Conservation (phyloP, 192 early-diverging fungal species). For the Rhizophagus prolifer region DNA sequence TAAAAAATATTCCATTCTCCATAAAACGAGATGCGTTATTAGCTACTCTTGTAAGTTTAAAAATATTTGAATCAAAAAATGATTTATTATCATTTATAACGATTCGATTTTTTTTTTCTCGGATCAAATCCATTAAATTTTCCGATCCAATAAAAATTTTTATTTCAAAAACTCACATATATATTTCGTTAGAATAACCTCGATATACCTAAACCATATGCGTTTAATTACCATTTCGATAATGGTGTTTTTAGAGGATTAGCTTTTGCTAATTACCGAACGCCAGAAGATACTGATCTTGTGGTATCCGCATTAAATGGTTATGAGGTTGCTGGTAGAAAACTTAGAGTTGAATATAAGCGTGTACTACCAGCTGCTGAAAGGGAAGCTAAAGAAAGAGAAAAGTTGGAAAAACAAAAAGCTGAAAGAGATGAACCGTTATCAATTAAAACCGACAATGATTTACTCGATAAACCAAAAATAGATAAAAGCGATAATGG, state of each 20-base stretch:
- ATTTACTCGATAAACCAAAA: slow-evolving; percentile 19
- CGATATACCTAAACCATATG: slow-evolving; percentile 72
- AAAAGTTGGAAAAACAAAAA: slow-evolving; percentile 42
- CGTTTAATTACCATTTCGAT: slow-evolving; percentile 85
- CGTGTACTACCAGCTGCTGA: slow-evolving; percentile 65
- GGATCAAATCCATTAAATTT: slow-evolving; percentile 1
- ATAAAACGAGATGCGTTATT: slow-evolving; percentile 76
- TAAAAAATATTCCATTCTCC: slow-evolving; percentile 82
- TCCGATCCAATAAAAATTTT: slow-evolving; percentile 8
- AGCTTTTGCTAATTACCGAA: slow-evolving; percentile 80
- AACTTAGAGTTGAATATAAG: slow-evolving; percentile 80
- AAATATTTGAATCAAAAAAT: background rate
- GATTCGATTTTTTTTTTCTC: background rate
- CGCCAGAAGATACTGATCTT: slow-evolving; percentile 70
- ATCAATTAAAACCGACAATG: background rate
- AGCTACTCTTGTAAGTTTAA: slow-evolving; percentile 55
- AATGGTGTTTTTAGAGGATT: slow-evolving; percentile 77
- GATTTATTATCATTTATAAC: background rate
- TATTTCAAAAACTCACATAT: background rate
- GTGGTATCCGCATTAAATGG: slow-evolving; percentile 71
- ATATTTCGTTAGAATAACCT: slow-evolving; percentile 42
- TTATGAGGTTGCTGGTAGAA: slow-evolving; percentile 66
- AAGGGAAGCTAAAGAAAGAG: slow-evolving; percentile 56
- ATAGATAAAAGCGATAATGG: slow-evolving; percentile 27
- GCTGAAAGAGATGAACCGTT: slow-evolving; percentile 33